Percentiles rank a stretch among this genome's conserved stretches.
phyloP scores from a whole-genome alignment of 2,329 filamentous ascomycete genomes.

The Aspergillus floridensis region DNA sequence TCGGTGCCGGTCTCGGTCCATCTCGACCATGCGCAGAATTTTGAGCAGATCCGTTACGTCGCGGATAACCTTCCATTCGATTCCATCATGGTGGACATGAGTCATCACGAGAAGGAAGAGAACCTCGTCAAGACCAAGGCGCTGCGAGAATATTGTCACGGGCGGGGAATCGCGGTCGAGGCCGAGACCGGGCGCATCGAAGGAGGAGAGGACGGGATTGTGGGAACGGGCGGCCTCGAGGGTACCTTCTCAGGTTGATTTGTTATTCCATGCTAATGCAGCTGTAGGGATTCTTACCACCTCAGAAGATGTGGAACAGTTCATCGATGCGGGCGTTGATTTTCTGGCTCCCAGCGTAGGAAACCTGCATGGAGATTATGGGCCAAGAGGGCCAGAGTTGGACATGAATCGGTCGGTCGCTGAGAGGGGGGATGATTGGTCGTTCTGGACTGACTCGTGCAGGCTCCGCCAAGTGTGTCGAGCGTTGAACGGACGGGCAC shows the following conservation, averaged over 20 bases:
- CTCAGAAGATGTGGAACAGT: constrained; percentile 64
- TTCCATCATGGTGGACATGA: constrained; percentile 72
- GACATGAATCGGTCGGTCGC: constrained; percentile 36
- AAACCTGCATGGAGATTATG: constrained; percentile 70
- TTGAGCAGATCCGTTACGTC: constrained; percentile 56
- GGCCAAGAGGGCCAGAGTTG: constrained; percentile 57
- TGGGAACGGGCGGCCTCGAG: constrained; percentile 60
- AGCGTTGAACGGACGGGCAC: constrained; percentile 47
- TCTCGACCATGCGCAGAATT: constrained; percentile 61
- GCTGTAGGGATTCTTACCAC: constrained; percentile 57
- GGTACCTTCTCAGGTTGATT: constrained; percentile 20
- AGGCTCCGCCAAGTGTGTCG: constrained; percentile 48
- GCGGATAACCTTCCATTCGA: constrained; percentile 59
- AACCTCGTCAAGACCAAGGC: constrained; percentile 62
- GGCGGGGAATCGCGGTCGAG: constrained; percentile 62
- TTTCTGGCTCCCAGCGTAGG: constrained; percentile 70
- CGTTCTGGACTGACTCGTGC: constrained; percentile 25
- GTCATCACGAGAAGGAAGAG: constrained; percentile 65
- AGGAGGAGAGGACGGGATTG: constrained; percentile 68
- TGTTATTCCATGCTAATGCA: not conserved
- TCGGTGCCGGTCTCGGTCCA: constrained; percentile 59
- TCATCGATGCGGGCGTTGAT: constrained; percentile 66
- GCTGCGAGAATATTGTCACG: constrained; percentile 60
- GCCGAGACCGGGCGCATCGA: constrained; percentile 68
- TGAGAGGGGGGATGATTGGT: not conserved